These are phyloP conservation scores for Daldinia concentrica DNA, from an alignment of 495 filamentous ascomycete genomes.

Conservation along the genomic window DNA sequence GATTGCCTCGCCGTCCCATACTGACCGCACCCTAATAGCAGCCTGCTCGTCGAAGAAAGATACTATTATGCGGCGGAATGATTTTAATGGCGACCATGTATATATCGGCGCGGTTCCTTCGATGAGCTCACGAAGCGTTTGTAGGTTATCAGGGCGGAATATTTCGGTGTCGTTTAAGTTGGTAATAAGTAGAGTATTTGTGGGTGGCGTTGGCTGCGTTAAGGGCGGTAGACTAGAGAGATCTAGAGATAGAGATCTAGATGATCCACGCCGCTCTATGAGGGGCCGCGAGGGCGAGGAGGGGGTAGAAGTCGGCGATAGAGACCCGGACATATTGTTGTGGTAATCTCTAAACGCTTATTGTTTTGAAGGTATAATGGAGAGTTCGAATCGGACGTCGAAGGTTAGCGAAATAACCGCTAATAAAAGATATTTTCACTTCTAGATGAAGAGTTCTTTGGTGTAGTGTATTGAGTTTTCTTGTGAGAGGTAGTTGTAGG, in stretches of 20 bases:
- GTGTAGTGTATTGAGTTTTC: conserved; percentile 6
- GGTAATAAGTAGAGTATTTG: conserved; percentile 94
- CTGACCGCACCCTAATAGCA: conserved; percentile 74
- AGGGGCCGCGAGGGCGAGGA: conserved; percentile 45
- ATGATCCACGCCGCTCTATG: conserved; percentile 46
- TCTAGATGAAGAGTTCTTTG: background rate
- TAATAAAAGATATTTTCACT: background rate
- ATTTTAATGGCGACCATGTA: conserved; percentile 91
- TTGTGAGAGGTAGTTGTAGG: conserved; percentile 17
- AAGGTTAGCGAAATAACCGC: background rate
- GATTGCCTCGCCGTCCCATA: conserved; percentile 75
- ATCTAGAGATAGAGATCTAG: conserved; percentile 75
- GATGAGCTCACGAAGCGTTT: conserved; percentile 78
- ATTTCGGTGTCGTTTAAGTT: conserved; percentile 80
- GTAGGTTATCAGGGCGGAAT: conserved; percentile 80
- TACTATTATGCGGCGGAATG: conserved; percentile 89
- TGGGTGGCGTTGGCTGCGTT: conserved; percentile 79
- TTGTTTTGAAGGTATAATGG: background rate
- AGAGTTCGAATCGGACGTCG: background rate
- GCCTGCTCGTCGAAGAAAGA: conserved; percentile 80
- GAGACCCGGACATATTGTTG: conserved; percentile 42
- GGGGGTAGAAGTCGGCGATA: conserved; percentile 47
- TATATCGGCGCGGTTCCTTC: conserved; percentile 74
- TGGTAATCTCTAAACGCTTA: background rate
- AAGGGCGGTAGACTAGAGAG: conserved; percentile 82